Evolutionary conservation across 768 basidiomycete species (phyloP).

Genomic region (Suillus paluster): DNA sequence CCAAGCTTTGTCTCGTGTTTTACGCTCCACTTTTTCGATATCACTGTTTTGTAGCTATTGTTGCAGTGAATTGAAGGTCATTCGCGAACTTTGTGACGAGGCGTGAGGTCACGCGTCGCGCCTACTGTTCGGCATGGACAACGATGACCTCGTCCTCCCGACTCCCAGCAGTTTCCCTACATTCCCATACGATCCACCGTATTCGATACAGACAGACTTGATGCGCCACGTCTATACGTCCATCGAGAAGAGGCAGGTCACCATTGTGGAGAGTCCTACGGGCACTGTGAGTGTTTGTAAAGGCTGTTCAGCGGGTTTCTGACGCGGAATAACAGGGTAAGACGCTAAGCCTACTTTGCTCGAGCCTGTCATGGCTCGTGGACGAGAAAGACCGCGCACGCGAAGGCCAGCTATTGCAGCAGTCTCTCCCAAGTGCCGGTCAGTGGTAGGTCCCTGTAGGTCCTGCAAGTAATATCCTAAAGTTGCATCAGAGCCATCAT

Average conservation of each 20-base stretch:
- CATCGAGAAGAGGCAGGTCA: slow-evolving; percentile 74
- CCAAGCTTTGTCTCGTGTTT: slow-evolving; percentile 19
- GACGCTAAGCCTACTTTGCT: slow-evolving; percentile 79
- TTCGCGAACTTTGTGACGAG: background rate
- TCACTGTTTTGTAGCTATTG: background rate
- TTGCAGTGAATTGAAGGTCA: background rate
- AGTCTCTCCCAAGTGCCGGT: slow-evolving; percentile 30
- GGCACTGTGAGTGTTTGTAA: slow-evolving; percentile 65
- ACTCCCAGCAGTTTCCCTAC: slow-evolving; percentile 72
- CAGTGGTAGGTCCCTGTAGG: slow-evolving; percentile 7
- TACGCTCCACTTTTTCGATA: background rate
- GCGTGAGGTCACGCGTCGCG: slow-evolving; percentile 21
- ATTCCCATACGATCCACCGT: slow-evolving; percentile 86
- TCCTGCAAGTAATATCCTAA: background rate
- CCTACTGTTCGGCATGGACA: slow-evolving; percentile 15
- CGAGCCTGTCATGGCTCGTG: slow-evolving; percentile 73
- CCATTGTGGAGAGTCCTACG: slow-evolving; percentile 88
- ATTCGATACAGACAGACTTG: slow-evolving; percentile 81
- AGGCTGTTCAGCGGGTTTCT: background rate
- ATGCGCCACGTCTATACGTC: slow-evolving; percentile 87
- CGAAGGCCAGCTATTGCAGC: slow-evolving; percentile 61
- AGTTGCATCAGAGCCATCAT: slow-evolving; percentile 56
- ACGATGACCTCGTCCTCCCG: slow-evolving; percentile 43
- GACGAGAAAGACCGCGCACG: slow-evolving; percentile 73
- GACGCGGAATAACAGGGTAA: slow-evolving; percentile 65